Evolutionary conservation across 2,329 filamentous ascomycete genomes (phyloP), one percentile per base, ranked within the genome.

Genomic region (Sordariomycetes sp.): DNA sequence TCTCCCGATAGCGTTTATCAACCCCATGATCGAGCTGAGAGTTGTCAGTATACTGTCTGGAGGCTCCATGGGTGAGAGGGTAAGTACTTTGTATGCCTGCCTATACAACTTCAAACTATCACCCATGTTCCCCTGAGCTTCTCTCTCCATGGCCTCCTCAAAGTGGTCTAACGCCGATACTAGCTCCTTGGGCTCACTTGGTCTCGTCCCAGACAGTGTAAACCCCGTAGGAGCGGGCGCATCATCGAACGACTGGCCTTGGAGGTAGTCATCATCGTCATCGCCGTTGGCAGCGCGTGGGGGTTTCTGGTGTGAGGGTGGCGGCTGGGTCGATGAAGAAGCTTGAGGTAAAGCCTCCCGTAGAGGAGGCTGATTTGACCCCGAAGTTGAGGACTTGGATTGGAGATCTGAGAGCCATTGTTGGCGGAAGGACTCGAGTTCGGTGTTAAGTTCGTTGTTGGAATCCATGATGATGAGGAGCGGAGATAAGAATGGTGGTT

Each of bases 91-190:
- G 55, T 94, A 96, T 1, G 92, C 92, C 55, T 82, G 87, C 30
- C 92, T 77, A 57, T 98, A 98, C 33, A 93, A 71, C 43, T 74
- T 77, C 36, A 98, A 56, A 52, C 90, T 96, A 42, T 96, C 90
- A 5, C 88, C 87, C 33, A 96, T 67, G 42, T 77, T 92, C 1
- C 92, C 92, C 47, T 83, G 75, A 0, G 71, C 74, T 59, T 98
- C 92, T 56, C 80, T 87, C 58, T 93, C 83, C 36, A 94, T 88
- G 4, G 90, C 92, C 52, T 75, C 77, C 54, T 96, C 92, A 49
- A 92, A 96, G 55, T 94, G 85, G 47, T 96, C 92, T 12, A 98
- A 61, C 1, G 92, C 92, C 9, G 88, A 84, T 16, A 67, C 64
- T 5, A 83, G 83, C 45, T 82, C 58, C 36, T 45, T 54, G 9